Percentiles rank a stretch among this genome's conserved stretches.
phyloP scores from a whole-genome alignment of 345 rosid genomes.

The Pistacia atlantica region DNA sequence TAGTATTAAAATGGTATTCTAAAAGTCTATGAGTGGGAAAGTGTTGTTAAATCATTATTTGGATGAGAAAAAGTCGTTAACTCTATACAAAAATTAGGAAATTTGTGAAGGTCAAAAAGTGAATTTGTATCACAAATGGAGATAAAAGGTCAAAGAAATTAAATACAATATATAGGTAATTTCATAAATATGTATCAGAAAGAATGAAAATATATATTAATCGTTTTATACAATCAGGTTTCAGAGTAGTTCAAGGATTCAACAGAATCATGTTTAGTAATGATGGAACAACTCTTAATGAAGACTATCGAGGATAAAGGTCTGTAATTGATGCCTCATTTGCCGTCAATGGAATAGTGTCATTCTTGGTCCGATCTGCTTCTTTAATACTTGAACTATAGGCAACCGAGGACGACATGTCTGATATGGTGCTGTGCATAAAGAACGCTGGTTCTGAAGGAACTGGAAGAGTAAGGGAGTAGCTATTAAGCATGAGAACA shows the following conservation, averaged over 20 bases:
- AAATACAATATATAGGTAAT: neutral
- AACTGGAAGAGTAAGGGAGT: conserved; percentile 24
- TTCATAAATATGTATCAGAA: neutral
- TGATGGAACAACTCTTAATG: neutral
- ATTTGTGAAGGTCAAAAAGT: no score
- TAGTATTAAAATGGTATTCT: no score
- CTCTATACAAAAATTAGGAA: no score
- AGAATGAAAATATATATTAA: neutral
- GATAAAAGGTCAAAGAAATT: no score
- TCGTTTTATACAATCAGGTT: neutral
- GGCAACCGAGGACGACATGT: conserved; percentile 2
- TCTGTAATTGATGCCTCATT: conserved; percentile 35
- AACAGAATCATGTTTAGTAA: neutral
- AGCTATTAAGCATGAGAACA: conserved; percentile 37
- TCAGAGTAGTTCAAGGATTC: neutral
- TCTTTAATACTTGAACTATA: neutral
- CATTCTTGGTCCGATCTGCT: neutral
- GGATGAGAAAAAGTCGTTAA: no score
- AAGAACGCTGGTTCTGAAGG: conserved; percentile 36
- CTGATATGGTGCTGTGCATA: conserved; percentile 13
- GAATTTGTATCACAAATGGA: no score
- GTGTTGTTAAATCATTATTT: no score
- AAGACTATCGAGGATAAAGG: conserved; percentile 17
- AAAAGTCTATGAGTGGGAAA: no score
- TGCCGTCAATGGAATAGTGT: neutral